phyloP scores from a whole-genome alignment of 148 eudicot species.

The Pharnaceum exiguum region DNA sequence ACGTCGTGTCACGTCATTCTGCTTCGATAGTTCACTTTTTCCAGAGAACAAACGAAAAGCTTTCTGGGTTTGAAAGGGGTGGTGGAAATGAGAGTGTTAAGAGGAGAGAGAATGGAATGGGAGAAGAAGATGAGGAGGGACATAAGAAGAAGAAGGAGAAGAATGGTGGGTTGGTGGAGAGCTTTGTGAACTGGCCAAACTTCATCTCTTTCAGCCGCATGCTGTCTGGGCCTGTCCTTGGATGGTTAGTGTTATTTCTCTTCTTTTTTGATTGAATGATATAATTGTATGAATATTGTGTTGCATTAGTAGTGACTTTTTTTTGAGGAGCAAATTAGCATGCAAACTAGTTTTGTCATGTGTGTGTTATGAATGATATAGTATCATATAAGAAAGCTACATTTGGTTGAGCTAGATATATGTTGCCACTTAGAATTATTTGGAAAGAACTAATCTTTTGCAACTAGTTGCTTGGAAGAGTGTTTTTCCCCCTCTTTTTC shows the following conservation, averaged over 20 bases:
- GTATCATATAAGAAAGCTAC: no score
- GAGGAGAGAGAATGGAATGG: conserved; percentile 8
- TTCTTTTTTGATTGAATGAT: neutral
- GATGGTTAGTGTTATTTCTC: conserved; percentile 46
- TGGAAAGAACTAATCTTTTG: no score
- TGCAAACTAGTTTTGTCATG: no score
- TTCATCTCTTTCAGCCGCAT: conserved; percentile 60
- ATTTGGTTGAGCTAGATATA: no score
- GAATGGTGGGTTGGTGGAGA: conserved; percentile 30
- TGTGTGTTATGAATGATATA: no score
- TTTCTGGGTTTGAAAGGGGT: conserved; percentile 35
- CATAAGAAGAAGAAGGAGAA: conserved; percentile 10
- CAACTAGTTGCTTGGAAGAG: no score
- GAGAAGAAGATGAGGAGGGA: neutral
- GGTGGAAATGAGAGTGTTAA: no score
- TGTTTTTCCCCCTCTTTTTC: no score
- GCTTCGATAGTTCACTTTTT: conserved; percentile 30
- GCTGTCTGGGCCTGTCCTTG: conserved; percentile 79
- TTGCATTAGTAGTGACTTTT: no score
- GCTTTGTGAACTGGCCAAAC: conserved; percentile 69
- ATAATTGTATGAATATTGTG: neutral
- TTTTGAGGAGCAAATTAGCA: no score
- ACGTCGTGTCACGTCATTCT: conserved; percentile 43
- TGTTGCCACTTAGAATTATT: no score
- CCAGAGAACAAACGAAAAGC: conserved; percentile 8